Evolutionary conservation across 208 protist species (phyloP), one percentile per base, ranked within the genome.

Genomic region (Wallacemonas sp.): DNA sequence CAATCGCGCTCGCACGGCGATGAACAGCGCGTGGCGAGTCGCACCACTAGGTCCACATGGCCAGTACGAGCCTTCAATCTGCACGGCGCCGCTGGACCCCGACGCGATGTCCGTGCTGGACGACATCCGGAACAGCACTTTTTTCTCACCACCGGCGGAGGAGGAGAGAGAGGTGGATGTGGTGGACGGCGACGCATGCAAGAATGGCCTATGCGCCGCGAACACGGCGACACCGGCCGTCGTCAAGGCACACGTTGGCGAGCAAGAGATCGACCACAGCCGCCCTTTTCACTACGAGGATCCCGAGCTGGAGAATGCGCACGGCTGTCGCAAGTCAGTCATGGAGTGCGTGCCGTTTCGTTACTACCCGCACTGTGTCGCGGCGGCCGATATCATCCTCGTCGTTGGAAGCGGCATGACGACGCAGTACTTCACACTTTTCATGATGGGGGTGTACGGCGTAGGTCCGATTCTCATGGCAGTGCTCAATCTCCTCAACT

Each of bases 351-450:
- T 91, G 21, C 84, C 81, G 6, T 48, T 91, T n/a, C 66, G 63
- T 32, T 37, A 55, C 29, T 91, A 87, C 50, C 85, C 85, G 0
- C 32, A 79, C 21, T 42, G 72, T 17, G 42, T 91, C 21, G 79
- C 78, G 0, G 15, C 78, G 17, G 65, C 64, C 34, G 85, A 88
- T 64, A 21, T 86, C 10, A 30, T 91, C 0, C 44, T 81, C 24
- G 59, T 76, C 2, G 27, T 88, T 34, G 81, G 85, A 39, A 88
- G 79, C 45, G 85, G 85, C 68, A 87, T 91, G 81, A 91, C 79
- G 24, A 88, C 74, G 44, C 76, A 81, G 70, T 91, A 91, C 71
- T 86, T 91, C 38, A 64, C 76, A 0, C 72, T 91, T 3, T 91
- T 91, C 62, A 84, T 91, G 81, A 91, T 91, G 75, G 37, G 71